A percentile compares a stretch with the other conserved stretches of the same genome.
Conservation (phyloP, 1,284 basidiomycete species). For the Rhodotorula glutinis region DNA sequence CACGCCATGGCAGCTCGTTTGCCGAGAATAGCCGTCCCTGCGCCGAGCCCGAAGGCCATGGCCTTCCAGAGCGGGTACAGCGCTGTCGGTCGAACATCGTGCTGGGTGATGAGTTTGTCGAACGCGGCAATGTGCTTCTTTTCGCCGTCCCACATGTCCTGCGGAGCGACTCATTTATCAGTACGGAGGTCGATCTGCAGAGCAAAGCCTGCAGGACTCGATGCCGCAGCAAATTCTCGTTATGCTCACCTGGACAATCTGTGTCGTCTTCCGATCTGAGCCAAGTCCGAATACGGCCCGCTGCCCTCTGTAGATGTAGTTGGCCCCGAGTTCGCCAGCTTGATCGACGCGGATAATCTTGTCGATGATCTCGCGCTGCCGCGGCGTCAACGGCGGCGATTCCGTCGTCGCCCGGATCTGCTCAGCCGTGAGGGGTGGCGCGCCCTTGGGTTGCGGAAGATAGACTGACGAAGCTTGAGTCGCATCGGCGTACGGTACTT, state of each 20-base stretch:
- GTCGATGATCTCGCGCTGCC: constrained; percentile 47
- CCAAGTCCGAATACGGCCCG: constrained; percentile 54
- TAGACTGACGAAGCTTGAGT: constrained; percentile 28
- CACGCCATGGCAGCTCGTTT: constrained; percentile 96
- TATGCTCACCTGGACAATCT: constrained; percentile 68
- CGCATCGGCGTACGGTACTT: constrained; percentile 33
- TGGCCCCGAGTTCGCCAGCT: constrained; percentile 87
- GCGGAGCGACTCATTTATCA: background rate
- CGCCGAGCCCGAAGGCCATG: constrained; percentile 80
- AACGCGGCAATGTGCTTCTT: constrained; percentile 85
- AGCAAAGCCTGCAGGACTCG: too few relatives aligned
- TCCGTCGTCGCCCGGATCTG: constrained; percentile 43
- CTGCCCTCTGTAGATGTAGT: constrained; percentile 88
- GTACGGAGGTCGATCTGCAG: background rate
- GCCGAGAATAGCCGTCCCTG: constrained; percentile 79
- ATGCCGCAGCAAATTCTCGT: too few relatives aligned
- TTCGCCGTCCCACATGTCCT: constrained; percentile 98
- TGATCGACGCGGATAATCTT: constrained; percentile 74
- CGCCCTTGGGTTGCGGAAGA: constrained; percentile 15
- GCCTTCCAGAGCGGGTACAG: constrained; percentile 79
- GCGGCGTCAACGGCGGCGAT: constrained; percentile 44
- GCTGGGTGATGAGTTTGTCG: constrained; percentile 77
- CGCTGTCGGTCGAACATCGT: constrained; percentile 76
- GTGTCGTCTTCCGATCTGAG: constrained; percentile 60
- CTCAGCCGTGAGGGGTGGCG: background rate